Base-by-base conservation (phyloP, 768 basidiomycete species). In the Tubosaeta sp. region DNA sequence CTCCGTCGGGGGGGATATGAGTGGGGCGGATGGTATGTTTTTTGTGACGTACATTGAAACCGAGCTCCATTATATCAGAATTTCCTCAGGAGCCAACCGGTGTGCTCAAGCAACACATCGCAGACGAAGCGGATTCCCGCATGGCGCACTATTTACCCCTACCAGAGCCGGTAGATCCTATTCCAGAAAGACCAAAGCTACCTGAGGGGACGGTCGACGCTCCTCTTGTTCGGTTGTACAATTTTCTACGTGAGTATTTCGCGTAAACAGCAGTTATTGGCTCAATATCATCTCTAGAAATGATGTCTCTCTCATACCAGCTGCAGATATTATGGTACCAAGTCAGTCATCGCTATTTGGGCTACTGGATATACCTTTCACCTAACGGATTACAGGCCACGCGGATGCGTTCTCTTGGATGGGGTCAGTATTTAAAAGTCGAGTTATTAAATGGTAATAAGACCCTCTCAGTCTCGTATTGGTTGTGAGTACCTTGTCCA, bases 301-400 rank as follows among this genome's bases (percentile, higher is more conserved):
- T 91, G 76, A 89, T 94, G 82, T 90, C 91, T 1, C 69, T 97
- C 53, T 86, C 90, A 2, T 97, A 97, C 69, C 94, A 95, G 62
- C 77, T 97, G 14, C 95, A 94, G 68, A 88, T 93, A 56, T 68
- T 97, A 44, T 85, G 84, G 78, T 88, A 84, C 61, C 91, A 93
- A 65, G 79, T 75, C 48, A n/a, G 66, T 52, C 33, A 14, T 14
- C 25, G 33, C 19, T 7, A 51, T n/a, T 46, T 31, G 44, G 7
- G 6, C 26, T 6, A 17, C 6, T 37, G 12, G 13, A 19, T 31
- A n/a, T 27, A 16, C 5, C 22, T 41, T 49, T 14, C 29, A 3
- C 32, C 5, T 17, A 53, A 14, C 31, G 25, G 16, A 33, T 60
- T 39, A 25, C 42, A 74, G 88, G 89, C 86, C 2, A 73, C 84